phyloP scores from a whole-genome alignment of 768 basidiomycete species.

The Vararia minispora region DNA sequence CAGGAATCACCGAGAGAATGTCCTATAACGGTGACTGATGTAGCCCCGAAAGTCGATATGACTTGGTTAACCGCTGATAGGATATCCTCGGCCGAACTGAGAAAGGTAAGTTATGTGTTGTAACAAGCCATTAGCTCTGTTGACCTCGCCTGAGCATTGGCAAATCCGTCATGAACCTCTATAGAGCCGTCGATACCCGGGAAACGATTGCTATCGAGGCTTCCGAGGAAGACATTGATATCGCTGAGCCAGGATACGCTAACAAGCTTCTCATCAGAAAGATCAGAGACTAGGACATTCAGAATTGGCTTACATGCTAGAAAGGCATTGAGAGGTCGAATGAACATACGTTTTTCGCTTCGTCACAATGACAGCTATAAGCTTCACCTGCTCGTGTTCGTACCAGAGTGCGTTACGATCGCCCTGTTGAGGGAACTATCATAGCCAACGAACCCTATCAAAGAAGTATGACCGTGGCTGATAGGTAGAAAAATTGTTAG shows the following conservation, averaged over 20 bases:
- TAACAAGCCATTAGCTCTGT: too few relatives aligned
- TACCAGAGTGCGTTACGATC: not conserved
- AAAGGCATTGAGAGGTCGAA: too few relatives aligned
- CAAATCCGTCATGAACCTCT: not conserved
- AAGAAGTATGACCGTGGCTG: too few relatives aligned
- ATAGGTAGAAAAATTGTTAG: too few relatives aligned
- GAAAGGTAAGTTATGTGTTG: not conserved
- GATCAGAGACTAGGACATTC: not conserved
- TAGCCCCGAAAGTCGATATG: not conserved
- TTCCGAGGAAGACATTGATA: not conserved
- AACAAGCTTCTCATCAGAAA: not conserved
- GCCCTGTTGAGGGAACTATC: not conserved
- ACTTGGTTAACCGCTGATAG: conserved; percentile 4
- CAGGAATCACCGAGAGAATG: conserved; percentile 5
- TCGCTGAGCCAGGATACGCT: conserved; percentile 1
- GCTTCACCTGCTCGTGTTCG: not conserved
- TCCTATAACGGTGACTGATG: conserved; percentile 6
- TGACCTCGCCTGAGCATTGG: not conserved
- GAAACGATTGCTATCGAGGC: not conserved
- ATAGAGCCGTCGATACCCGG: not conserved
- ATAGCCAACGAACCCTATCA: not conserved
- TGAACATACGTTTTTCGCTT: too few relatives aligned
- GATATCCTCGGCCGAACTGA: conserved; percentile 5
- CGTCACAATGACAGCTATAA: too few relatives aligned
- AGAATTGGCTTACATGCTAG: too few relatives aligned